Evolutionary conservation across 352 stramenopile genomes (phyloP), one percentile per base, ranked within the genome.

Genomic region (Pythium phragmiticola): DNA sequence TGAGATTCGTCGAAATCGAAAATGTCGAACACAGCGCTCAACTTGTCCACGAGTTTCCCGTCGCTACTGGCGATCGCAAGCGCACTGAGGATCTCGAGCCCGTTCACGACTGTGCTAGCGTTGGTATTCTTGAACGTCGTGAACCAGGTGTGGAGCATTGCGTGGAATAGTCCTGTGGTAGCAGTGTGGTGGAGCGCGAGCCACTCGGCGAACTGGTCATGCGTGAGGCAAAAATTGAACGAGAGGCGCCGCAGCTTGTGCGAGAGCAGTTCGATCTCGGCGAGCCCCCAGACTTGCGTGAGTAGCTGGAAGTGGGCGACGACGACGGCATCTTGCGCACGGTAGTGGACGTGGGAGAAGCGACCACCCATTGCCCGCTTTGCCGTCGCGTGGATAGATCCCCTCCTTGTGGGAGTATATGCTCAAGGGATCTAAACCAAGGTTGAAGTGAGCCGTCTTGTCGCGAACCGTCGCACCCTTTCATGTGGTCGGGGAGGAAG

Each of bases 341-440:
- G 79, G 58, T 90, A 92, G 69, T 92, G 80, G 59, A 90, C 78
- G 6, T 87, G 80, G 13, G 81, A 88, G 69, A 92, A 90, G 33
- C 78, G 75, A 13, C 83, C 81, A 28, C 83, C 81, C 83, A 92
- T 91, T 8, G 33, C 7, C 19, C 14, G 14, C 6, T 16, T 21
- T 41, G 26, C 26, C 41, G 26, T 7, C 11, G 7, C 33, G n/a
- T 43, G 17, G 19, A 21, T 39, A 30, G 26, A 30, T 30, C 26
- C 4, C 26, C 26, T 30, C 26, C 26, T 30, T 30, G 26, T 5
- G 26, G 4, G 26, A 30, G 2, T 30, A 30, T 30, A 30, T 30
- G 26, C 26, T 30, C 26, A 30, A 30, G 26, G 3, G 14, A 48
- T 59, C 36, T 30, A 7, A 59, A 37, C 37, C 37, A 23, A 39